phyloP scores from a whole-genome alignment of 2,329 filamentous ascomycete genomes.

The Colletotrichum destructivum region DNA sequence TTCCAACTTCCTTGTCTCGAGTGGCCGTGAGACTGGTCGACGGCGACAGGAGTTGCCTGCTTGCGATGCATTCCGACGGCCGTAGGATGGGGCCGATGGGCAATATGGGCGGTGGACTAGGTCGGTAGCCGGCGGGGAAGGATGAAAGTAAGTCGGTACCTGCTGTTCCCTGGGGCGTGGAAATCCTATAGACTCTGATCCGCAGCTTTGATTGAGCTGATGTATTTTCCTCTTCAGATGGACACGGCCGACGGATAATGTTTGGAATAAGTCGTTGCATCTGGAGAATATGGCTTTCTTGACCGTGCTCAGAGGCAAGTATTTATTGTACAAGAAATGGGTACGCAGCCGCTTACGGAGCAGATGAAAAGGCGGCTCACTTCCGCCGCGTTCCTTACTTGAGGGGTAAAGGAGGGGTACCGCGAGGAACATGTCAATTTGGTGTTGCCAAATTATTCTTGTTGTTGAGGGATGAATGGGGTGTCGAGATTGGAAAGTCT shows the following conservation, averaged over 20 bases:
- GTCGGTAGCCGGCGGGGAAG: neutral
- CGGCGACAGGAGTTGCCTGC: slow-evolving; percentile 12
- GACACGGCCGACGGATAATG: neutral
- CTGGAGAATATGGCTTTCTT: neutral
- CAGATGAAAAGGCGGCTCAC: neutral
- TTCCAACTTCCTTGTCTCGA: slow-evolving; percentile 19
- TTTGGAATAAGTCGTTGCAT: neutral
- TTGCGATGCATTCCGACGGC: neutral
- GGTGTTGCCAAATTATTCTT: slow-evolving; percentile 6
- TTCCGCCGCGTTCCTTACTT: neutral
- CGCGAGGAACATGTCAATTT: neutral
- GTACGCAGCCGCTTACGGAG: neutral
- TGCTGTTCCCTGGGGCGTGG: slow-evolving; percentile 10
- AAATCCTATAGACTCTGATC: slow-evolving; percentile 8
- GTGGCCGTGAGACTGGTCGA: neutral
- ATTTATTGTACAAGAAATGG: neutral
- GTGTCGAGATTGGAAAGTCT: neutral
- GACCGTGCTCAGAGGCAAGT: neutral
- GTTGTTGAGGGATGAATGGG: neutral
- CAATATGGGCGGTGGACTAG: neutral
- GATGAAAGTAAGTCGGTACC: neutral
- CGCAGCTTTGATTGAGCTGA: neutral
- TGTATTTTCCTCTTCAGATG: neutral
- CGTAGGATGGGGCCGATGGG: slow-evolving; percentile 11
- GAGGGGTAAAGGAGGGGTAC: neutral